Conservation (phyloP, 371 early-diverging fungal species). For the Mortierella polycephala region DNA sequence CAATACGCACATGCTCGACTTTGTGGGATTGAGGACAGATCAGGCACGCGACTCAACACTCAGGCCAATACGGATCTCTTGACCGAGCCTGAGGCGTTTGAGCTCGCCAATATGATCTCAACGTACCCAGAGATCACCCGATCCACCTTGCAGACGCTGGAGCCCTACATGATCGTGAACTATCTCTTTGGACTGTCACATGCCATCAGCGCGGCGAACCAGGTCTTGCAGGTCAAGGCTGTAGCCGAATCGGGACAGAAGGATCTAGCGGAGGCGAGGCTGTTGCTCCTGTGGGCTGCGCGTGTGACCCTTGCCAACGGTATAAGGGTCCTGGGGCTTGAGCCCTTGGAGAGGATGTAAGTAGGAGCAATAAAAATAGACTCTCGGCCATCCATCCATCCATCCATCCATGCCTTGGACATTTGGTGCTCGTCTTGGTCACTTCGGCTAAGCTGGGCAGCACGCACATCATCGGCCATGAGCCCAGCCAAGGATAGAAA, state of each 20-base stretch:
- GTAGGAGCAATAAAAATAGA: neutral
- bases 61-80: constrained; percentile 62
- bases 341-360: constrained; percentile 90
- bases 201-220: constrained; percentile 78
- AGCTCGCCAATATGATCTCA: constrained; percentile 80
- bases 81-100: constrained; percentile 74
- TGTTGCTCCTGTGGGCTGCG: constrained; percentile 82
- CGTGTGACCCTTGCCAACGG: constrained; percentile 89
- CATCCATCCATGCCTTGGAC: too few relatives aligned
- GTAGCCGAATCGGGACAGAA: constrained; percentile 53
- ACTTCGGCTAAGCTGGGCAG: too few relatives aligned
- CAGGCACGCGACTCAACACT: constrained; percentile 36
- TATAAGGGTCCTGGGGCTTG: constrained; percentile 80
- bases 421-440: too few relatives aligned
- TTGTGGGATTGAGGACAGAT: constrained; percentile 80
- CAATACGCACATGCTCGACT: constrained; percentile 96
- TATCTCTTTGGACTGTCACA: constrained; percentile 91
- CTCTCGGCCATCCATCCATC: too few relatives aligned
- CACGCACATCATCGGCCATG: too few relatives aligned
- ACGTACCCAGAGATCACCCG: constrained; percentile 88
- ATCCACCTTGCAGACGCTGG: constrained; percentile 67
- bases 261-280: constrained; percentile 79
- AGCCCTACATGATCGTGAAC: constrained; percentile 90
- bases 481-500: neutral
- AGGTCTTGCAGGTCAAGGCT: constrained; percentile 79